A percentile compares a stretch with the other conserved stretches of the same genome.
Conservation (phyloP, 345 rosid genomes). For the Lenwebbia sp. region DNA sequence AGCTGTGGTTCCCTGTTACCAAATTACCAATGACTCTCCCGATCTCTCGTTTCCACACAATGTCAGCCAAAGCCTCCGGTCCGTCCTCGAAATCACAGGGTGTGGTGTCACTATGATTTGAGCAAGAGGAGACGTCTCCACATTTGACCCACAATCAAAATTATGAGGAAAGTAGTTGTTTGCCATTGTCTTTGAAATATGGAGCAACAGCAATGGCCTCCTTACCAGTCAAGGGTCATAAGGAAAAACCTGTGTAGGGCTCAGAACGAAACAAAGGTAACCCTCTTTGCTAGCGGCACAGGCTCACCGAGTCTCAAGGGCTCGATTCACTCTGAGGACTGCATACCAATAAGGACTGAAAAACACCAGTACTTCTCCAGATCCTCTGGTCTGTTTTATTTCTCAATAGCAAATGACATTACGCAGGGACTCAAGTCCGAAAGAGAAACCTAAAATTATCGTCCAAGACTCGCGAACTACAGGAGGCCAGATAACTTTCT, state of each 20-base stretch:
- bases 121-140: neutral
- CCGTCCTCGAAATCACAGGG: neutral
- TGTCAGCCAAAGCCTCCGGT: neutral
- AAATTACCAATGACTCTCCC: neutral
- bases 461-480: rapidly evolving
- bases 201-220: neutral
- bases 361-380: rapidly evolving
- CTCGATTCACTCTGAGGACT: neutral
- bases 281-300: neutral
- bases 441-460: neutral
- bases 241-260: neutral
- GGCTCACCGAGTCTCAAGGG: neutral
- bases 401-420: neutral
- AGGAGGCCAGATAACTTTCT: neutral
- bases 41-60: neutral
- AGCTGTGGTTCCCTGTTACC: neutral
- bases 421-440: rapidly evolving
- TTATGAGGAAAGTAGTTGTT: neutral
- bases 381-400: neutral
- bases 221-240: rapidly evolving
- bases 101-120: neutral
- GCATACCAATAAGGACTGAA: rapidly evolving
- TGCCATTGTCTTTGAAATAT: neutral
- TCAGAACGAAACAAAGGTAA: neutral
- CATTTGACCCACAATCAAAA: neutral